A percentile compares a stretch with the other conserved stretches of the same genome.
These are phyloP conservation scores for Raffaelea albimanens DNA, from an alignment of 2,329 filamentous ascomycete species.

Conservation along the genomic window DNA sequence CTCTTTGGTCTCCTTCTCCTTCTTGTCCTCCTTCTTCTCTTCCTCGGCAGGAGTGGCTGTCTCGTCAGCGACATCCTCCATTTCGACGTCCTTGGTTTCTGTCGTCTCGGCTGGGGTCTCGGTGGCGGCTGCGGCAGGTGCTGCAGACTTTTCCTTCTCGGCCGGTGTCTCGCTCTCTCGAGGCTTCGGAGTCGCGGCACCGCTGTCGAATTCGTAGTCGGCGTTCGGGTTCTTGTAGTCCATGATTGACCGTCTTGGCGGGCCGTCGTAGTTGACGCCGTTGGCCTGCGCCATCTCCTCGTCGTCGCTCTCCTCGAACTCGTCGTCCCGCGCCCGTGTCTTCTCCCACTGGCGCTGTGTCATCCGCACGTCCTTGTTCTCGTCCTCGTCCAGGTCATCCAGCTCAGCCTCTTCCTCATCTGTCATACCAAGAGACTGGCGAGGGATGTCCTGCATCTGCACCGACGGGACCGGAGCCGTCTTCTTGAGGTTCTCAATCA, in stretches of 20 bases:
- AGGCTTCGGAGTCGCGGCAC: constrained; percentile 2
- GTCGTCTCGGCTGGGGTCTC: constrained; percentile 1
- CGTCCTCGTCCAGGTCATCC: constrained; percentile 69
- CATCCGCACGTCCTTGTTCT: constrained; percentile 73
- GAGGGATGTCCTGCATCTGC: constrained; percentile 72
- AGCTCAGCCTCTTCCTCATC: constrained; percentile 59
- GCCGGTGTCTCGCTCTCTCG: neutral
- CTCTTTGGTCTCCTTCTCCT: neutral
- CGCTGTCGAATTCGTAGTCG: constrained; percentile 28
- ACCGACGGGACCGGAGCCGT: constrained; percentile 82
- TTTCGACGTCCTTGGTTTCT: constrained; percentile 19
- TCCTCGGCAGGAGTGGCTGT: constrained; percentile 10
- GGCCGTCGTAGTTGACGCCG: constrained; percentile 45
- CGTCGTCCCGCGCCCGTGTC: constrained; percentile 64
- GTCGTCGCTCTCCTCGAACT: constrained; percentile 81
- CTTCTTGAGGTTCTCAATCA: constrained; percentile 80
- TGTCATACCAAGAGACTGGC: constrained; percentile 52
- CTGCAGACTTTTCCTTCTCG: neutral
- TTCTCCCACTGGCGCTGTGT: constrained; percentile 79
- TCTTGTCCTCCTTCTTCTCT: constrained; percentile 8
- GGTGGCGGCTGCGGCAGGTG: neutral
- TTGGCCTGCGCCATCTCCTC: constrained; percentile 70
- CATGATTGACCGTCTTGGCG: constrained; percentile 38
- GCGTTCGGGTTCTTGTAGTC: constrained; percentile 38
- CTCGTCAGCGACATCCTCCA: constrained; percentile 24